These are phyloP conservation scores for Botryotinia calthae DNA, from an alignment of 2,329 filamentous ascomycete species.

Conservation along the genomic window DNA sequence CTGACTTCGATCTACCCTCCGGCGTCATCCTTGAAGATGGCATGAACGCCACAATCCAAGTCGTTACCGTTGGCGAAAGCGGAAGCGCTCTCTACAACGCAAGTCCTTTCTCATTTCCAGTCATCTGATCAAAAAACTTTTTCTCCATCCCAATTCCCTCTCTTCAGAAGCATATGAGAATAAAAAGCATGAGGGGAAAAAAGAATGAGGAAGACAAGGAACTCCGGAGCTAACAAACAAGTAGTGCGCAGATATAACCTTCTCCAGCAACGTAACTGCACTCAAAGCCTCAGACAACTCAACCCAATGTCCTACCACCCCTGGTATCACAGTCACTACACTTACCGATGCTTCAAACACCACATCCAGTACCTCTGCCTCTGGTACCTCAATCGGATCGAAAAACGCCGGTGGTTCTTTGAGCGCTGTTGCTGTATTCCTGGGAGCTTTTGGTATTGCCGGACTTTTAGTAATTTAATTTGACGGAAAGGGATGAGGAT, in stretches of 20 bases:
- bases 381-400: not conserved
- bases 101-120: not conserved
- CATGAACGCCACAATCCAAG: slow-evolving; percentile 21
- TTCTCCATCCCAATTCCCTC: not conserved
- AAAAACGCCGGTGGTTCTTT: not conserved
- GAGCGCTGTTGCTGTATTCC: not conserved
- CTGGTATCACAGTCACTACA: not conserved
- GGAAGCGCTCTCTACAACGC: slow-evolving; percentile 24
- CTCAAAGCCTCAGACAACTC: not conserved
- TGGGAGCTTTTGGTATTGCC: not conserved
- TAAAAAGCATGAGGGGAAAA: too few species aligned
- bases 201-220: too few species aligned
- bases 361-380: not conserved
- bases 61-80: slow-evolving; percentile 20
- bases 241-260: slow-evolving; percentile 19
- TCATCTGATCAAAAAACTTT: too few species aligned
- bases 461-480: not conserved
- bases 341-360: not conserved
- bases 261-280: not conserved
- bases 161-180: not conserved
- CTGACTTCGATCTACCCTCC: slow-evolving; percentile 15
- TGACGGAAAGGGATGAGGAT: not conserved
- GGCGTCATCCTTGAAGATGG: slow-evolving; percentile 15
- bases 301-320: slow-evolving; percentile 10
- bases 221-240: not conserved